Base-by-base conservation (phyloP, 202 grass and related monocot species). In the Zoysia matrella region DNA sequence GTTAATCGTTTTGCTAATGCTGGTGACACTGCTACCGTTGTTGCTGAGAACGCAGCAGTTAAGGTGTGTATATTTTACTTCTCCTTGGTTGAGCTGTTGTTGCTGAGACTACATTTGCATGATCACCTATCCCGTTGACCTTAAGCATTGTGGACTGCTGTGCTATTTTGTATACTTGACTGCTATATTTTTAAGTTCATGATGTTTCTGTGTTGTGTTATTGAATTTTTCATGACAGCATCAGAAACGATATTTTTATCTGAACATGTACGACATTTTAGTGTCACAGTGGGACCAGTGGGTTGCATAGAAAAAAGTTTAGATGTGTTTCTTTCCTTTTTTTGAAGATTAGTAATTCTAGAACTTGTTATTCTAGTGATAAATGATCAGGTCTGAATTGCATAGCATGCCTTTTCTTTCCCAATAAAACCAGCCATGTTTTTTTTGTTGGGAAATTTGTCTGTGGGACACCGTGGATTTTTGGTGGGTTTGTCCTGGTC, bases 31-130 rank as follows among this genome's bases (percentile, higher is more conserved):
- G 92, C 92, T 72, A 86, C 93, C 56, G 88, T 93, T 75, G 92
- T 91, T 87, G 95, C 95, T 61, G 95, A 88, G 82, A 98, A 88
- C 69, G 90, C 95, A 71, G 95, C 95, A 78, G 86, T 91, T 83
- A 89, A 89, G 89, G 95, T 95, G 53, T 22, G 16, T 61, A 15
- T 86, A 69, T n/a, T 62, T 57, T 50, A 65, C 58, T 39, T 60
- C 11, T 18, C 65, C 8, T 44, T 55, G n/a, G 63, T 13, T 44
- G 4, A 7, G n/a, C 50, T 72, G 22, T 30, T 30, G 22, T 30
- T 30, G 22, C 22, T 30, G 22, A 30, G 22, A 30, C 22, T 30
- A 30, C 22, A 30, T 30, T 30, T 30, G 22, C 22, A 30, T 30
- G 22, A 30, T 30, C 22, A 30, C 22, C 22, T 60, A 44, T 84